phyloP scores from a whole-genome alignment of 805 yeast species.

The Candida arabinofermentans region DNA sequence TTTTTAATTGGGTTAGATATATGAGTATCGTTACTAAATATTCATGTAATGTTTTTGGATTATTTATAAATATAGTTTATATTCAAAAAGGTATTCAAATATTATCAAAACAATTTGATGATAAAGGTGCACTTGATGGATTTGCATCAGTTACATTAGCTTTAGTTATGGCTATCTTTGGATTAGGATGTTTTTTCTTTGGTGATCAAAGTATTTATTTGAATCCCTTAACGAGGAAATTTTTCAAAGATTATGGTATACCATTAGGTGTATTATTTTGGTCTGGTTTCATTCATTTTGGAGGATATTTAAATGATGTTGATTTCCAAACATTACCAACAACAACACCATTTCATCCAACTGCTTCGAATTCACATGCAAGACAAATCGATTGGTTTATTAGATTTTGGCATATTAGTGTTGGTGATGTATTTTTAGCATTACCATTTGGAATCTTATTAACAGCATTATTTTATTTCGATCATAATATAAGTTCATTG shows the following conservation, averaged over 20 bases:
- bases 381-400: conserved; percentile 71
- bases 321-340: conserved; percentile 63
- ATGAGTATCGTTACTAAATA: conserved; percentile 71
- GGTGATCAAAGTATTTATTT: conserved; percentile 64
- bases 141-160: conserved; percentile 75
- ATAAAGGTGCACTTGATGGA: conserved; percentile 28
- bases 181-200: conserved; percentile 54
- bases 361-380: conserved; percentile 41
- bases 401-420: conserved; percentile 67
- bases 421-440: conserved; percentile 80
- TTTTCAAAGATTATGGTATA: conserved; percentile 82
- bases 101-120: conserved; percentile 61
- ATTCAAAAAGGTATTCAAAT: conserved; percentile 89
- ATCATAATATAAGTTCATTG: conserved; percentile 89
- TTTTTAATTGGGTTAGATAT: conserved; percentile 61
- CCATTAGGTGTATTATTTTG: conserved; percentile 83
- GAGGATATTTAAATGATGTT: conserved; percentile 62
- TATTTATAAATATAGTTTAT: conserved; percentile 84
- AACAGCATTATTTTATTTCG: conserved; percentile 85
- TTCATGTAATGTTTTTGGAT: conserved; percentile 91
- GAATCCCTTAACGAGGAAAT: conserved; percentile 54
- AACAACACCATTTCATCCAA: conserved; percentile 72
- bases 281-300: conserved; percentile 91
- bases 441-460: conserved; percentile 87
- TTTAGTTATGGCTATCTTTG: conserved; percentile 70